Percentiles rank a stretch among this genome's conserved stretches.
phyloP scores from a whole-genome alignment of 75 land plant species.

The Pinus taeda region DNA sequence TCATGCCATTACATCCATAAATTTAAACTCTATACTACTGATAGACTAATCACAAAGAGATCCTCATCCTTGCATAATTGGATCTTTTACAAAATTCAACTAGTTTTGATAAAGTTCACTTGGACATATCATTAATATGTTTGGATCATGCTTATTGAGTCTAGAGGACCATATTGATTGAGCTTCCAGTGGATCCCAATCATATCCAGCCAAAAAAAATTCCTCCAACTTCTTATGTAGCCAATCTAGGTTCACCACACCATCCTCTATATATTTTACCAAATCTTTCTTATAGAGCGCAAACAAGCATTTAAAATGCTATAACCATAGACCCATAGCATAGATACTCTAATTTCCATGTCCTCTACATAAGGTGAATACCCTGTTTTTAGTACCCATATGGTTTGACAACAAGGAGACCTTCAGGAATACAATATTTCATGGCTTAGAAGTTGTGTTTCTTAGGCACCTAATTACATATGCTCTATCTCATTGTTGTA shows the following conservation, averaged over 20 bases:
- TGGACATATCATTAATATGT: too few species aligned
- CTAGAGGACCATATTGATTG: slow-evolving; percentile 98
- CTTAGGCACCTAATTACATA: slow-evolving; percentile 86
- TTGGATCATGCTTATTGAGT: slow-evolving; percentile 95
- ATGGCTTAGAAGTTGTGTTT: slow-evolving; percentile 62
- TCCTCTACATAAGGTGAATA: slow-evolving; percentile 99
- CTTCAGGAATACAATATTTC: slow-evolving; percentile 73
- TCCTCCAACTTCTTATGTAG: slow-evolving; percentile 70
- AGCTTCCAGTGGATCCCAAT: slow-evolving; percentile 97
- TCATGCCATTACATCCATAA: too few species aligned
- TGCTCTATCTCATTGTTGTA: slow-evolving; percentile 71
- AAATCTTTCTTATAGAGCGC: too few species aligned
- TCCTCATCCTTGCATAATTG: too few species aligned
- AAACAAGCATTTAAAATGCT: slow-evolving; percentile 1
- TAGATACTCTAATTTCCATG: slow-evolving; percentile 92
- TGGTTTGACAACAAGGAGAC: slow-evolving; percentile 96
- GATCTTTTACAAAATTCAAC: too few species aligned
- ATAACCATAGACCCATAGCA: slow-evolving; percentile 83
- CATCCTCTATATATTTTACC: slow-evolving; percentile 96
- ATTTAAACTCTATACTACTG: too few species aligned
- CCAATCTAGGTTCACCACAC: slow-evolving; percentile 88
- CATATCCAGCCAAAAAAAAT: slow-evolving; percentile 80
- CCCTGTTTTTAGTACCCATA: slow-evolving; percentile 87
- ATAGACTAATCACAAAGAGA: too few species aligned
- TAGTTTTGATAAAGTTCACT: too few species aligned